These are phyloP conservation scores for Bonnemaisonia californica DNA, from an alignment of 31 red algal species.

Conservation along the genomic window DNA sequence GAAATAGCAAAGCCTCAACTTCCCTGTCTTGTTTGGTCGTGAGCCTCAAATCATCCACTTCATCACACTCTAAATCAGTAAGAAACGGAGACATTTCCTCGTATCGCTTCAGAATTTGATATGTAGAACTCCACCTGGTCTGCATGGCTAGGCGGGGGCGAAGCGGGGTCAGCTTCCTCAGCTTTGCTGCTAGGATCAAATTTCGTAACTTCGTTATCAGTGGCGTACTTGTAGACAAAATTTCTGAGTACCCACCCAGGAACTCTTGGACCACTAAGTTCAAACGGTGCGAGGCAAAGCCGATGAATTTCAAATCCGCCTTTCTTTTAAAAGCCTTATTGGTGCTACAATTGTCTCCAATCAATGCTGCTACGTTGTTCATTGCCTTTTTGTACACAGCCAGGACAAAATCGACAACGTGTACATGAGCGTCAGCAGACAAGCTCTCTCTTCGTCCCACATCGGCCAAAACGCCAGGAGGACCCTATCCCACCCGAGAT, in stretches of 20 bases:
- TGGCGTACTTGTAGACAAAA: not conserved
- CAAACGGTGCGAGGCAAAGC: constrained; percentile 25
- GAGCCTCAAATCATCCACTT: not conserved
- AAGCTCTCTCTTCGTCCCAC: no score
- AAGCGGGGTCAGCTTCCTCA: constrained; percentile 1
- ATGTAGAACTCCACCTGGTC: constrained; percentile 42
- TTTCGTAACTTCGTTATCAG: constrained; percentile 19
- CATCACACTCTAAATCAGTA: not conserved
- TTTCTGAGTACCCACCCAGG: not conserved
- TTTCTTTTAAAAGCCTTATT: constrained; percentile 26
- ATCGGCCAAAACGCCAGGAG: no score
- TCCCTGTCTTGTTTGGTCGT: not conserved
- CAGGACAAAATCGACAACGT: not conserved
- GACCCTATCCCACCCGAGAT: no score
- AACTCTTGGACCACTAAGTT: constrained; percentile 29
- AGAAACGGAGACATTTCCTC: not conserved
- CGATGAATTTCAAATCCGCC: not conserved
- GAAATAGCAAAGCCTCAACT: not conserved
- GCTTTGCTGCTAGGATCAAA: not conserved
- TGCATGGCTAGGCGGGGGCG: not conserved
- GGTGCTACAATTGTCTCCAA: constrained; percentile 31
- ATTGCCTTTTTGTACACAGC: constrained; percentile 4
- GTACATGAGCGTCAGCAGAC: no score
- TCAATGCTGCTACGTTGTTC: constrained; percentile 17
- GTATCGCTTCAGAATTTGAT: constrained; percentile 29